These are phyloP conservation scores for Heritiera littoralis DNA, from an alignment of 345 rosid genomes.

Conservation along the genomic window DNA sequence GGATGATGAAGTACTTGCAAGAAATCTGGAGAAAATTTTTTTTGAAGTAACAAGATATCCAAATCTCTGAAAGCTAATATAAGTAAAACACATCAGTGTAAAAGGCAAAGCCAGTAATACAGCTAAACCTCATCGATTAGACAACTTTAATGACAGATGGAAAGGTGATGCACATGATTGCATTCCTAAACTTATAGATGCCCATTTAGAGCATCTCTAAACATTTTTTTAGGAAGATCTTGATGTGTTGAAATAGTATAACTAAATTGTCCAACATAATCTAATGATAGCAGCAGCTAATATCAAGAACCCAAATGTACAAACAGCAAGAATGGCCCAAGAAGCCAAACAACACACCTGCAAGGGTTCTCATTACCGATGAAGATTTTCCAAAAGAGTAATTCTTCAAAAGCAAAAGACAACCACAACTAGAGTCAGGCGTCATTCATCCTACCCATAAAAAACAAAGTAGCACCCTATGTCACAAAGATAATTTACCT, in stretches of 20 bases:
- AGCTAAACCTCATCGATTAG: background rate
- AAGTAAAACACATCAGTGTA: background rate
- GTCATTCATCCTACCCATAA: background rate
- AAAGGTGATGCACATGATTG: background rate
- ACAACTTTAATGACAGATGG: background rate
- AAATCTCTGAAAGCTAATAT: background rate
- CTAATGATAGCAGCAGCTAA: background rate
- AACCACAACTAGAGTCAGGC: conserved; percentile 19
- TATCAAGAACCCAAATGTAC: conserved; percentile 1
- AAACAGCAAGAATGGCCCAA: background rate
- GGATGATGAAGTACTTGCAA: background rate
- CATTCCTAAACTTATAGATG: conserved; percentile 4
- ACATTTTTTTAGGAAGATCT: background rate
- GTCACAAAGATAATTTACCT: conserved; percentile 51
- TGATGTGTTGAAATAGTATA: background rate
- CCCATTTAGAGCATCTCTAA: background rate
- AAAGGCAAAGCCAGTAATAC: background rate
- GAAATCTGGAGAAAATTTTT: background rate
- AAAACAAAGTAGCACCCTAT: background rate
- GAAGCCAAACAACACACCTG: conserved; percentile 56
- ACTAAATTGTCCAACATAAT: background rate
- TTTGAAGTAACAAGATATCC: background rate
- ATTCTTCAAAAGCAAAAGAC: conserved; percentile 54
- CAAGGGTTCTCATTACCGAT: conserved; percentile 88
- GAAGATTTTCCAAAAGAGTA: conserved; percentile 95